Base-by-base conservation (phyloP, 2,329 filamentous ascomycete species). In the Coleophoma cylindrospora region DNA sequence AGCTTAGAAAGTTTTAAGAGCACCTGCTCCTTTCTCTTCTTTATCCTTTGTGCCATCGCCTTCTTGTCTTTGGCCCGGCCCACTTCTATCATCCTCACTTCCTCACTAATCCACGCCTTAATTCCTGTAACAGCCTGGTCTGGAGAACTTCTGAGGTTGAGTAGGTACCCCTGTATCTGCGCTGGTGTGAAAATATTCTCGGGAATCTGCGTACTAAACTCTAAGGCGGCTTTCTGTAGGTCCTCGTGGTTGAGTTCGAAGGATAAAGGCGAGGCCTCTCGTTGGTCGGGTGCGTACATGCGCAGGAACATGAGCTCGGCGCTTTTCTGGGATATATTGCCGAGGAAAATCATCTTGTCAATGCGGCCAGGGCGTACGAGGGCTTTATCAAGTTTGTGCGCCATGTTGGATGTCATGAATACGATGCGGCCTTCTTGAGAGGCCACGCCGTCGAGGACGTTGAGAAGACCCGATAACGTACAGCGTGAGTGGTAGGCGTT, bases 341-440 rank as follows among this genome's bases (percentile, higher is more conserved):
- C 91, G 40, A 96, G 84, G 48, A 88, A 83, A 58, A 97, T 96
- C 79, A 96, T 96, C 64, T 91, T 83, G 72, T 97, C 92, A 49
- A 97, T 79, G 74, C 92, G 91, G 57, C 91, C 91, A 21, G 91
- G 91, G 62, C 92, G 89, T 54, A 96, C 81, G 52, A 96, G 78
- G 22, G 91, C 91, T 11, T 91, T 91, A 66, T 96, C 92, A 57
- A 97, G 80, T 11, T 91, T 96, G 68, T 97, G 91, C 58, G 91
- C 91, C 66, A 91, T 87, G 77, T 96, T 96, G 59, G 92, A 96
- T 58, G 92, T 92, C 92, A 97, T 97, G 74, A 97, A 96, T 68
- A 97, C 91, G 14, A 87, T 78, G 13, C 80, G 74, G 8, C 83
- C 83, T 67, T 86, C 83, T 47, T 79, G 79, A 47, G 91, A 95